A percentile compares a stretch with the other conserved stretches of the same genome.
These are phyloP conservation scores for Rhizophagus sp. DNA, from an alignment of 192 early-diverging fungal genomes.

Conservation along the genomic window DNA sequence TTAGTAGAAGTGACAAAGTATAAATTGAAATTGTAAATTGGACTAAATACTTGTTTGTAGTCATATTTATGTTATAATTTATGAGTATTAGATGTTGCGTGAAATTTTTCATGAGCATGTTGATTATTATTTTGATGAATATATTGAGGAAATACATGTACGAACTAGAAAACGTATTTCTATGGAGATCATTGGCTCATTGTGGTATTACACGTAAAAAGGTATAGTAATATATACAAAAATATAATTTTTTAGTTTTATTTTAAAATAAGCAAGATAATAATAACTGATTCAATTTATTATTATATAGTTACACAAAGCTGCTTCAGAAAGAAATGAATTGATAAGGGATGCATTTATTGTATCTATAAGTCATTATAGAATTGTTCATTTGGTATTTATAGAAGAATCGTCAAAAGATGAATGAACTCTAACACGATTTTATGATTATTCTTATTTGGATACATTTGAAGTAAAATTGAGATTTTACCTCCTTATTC, in stretches of 20 bases:
- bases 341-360: conserved; percentile 3
- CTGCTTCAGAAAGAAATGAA: background rate
- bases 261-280: too few relatives aligned
- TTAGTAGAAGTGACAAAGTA: too few relatives aligned
- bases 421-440: background rate
- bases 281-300: too few relatives aligned
- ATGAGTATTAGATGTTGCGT: background rate
- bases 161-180: background rate
- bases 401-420: conserved; percentile 4
- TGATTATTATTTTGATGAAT: conserved; percentile 14
- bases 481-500: conserved; percentile 13
- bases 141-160: background rate
- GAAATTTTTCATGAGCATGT: background rate
- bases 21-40: too few relatives aligned
- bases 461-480: background rate
- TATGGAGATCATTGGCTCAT: background rate
- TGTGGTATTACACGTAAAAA: too few relatives aligned
- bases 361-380: background rate
- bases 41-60: too few relatives aligned
- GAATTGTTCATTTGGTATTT: too few relatives aligned
- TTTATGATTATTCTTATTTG: background rate
- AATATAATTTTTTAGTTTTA: too few relatives aligned
- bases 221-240: too few relatives aligned
- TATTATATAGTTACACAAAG: conserved; percentile 22
- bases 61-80: background rate